A percentile compares a stretch with the other conserved stretches of the same genome.
phyloP scores from a whole-genome alignment of 2,329 filamentous ascomycete species.

The Pestalotiopsis sp. region DNA sequence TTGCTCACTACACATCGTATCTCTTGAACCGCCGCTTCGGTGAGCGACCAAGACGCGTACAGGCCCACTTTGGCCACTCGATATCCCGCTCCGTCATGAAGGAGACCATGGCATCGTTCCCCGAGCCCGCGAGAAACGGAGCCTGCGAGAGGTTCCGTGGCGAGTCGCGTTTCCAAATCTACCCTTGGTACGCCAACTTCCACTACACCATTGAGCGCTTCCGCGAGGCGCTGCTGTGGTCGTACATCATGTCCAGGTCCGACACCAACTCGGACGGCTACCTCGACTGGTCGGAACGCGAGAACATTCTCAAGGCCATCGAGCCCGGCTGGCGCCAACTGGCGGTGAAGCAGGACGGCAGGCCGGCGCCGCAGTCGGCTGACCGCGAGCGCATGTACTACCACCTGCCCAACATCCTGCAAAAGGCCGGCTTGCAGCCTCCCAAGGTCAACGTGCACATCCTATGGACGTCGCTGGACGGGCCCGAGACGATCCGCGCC shows the following conservation, averaged over 20 bases:
- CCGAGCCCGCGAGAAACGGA: constrained; percentile 39
- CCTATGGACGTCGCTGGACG: constrained; percentile 44
- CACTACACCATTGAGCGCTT: constrained; percentile 47
- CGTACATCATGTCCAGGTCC: constrained; percentile 41
- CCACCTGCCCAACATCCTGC: constrained; percentile 34
- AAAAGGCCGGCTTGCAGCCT: constrained; percentile 39
- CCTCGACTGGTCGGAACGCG: constrained; percentile 40
- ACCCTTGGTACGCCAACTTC: constrained; percentile 44
- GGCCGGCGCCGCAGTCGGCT: constrained; percentile 30
- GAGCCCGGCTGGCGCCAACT: constrained; percentile 33
- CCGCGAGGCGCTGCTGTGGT: constrained; percentile 44
- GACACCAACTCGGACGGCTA: constrained; percentile 41
- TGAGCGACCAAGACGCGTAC: constrained; percentile 43
- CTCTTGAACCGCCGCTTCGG: constrained; percentile 46
- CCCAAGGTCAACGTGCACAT: constrained; percentile 42
- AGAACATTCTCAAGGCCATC: constrained; percentile 37
- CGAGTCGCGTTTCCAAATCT: constrained; percentile 43
- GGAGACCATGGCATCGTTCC: constrained; percentile 44
- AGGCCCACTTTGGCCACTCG: constrained; percentile 45
- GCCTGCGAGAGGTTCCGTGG: constrained; percentile 44
- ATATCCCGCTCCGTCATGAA: constrained; percentile 39
- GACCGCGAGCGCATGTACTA: constrained; percentile 41
- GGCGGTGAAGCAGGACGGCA: constrained; percentile 25
- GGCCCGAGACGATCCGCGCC: constrained; percentile 40
- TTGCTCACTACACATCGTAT: constrained; percentile 46